Conservation (phyloP, 2,329 filamentous ascomycete species). For the Curvularia sp. region DNA sequence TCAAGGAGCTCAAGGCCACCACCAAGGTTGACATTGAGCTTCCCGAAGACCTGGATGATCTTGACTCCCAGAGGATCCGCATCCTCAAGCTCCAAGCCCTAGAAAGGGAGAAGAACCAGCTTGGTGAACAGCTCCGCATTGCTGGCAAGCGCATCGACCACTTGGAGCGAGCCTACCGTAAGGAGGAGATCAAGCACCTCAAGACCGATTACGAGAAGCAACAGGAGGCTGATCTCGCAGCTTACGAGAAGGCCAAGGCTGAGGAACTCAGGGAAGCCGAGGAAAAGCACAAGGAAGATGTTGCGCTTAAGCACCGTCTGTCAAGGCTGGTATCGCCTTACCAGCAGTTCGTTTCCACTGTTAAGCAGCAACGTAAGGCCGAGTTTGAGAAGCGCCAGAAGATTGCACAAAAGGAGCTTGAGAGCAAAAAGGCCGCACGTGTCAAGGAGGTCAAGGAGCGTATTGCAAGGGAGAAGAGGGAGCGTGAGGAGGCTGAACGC, state of each 20-base stretch:
- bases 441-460: conserved; percentile 88
- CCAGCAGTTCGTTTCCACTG: conserved; percentile 79
- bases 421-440: conserved; percentile 86
- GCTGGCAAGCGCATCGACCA: conserved; percentile 97
- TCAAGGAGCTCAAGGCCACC: conserved; percentile 92
- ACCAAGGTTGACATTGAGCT: conserved; percentile 89
- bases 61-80: conserved; percentile 72
- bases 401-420: conserved; percentile 89
- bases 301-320: conserved; percentile 92
- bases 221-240: conserved; percentile 75
- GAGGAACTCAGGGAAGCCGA: conserved; percentile 82
- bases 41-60: conserved; percentile 75
- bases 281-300: conserved; percentile 87
- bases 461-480: conserved; percentile 80
- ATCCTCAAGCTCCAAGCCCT: conserved; percentile 94
- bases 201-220: conserved; percentile 84
- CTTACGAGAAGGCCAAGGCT: conserved; percentile 79
- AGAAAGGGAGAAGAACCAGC: conserved; percentile 96
- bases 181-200: conserved; percentile 93
- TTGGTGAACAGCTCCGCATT: conserved; percentile 87
- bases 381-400: conserved; percentile 95
- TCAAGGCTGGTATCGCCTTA: conserved; percentile 83
- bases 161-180: conserved; percentile 93
- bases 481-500: conserved; percentile 84
- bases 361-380: conserved; percentile 87